Evolutionary conservation across 2,329 filamentous ascomycete genomes (phyloP), one percentile per base, ranked within the genome.

Genomic region (Sclerotinia glacialis): DNA sequence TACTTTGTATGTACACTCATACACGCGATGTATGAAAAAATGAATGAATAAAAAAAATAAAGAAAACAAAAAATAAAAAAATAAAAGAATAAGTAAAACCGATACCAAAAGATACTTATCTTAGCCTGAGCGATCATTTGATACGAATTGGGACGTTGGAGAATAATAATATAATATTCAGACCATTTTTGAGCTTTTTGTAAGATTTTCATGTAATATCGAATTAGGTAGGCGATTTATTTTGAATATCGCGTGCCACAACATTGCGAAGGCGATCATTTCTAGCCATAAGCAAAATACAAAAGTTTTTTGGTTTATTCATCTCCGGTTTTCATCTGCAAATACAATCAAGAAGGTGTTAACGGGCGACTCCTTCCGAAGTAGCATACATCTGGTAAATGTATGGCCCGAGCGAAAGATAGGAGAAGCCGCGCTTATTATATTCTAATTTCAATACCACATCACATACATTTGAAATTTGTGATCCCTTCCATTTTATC

Each of bases 371-470:
- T 26, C 21, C 44, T 65, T 52, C 63, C 63, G 54, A 52, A 50
- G 49, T 60, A 42, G 42, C 18, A 42, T 37, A 50, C 18, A 42
- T 37, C 53, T 28, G 59, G 31, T 62, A 47, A 47, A 59, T 59
- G 40, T 28, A 28, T 34, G 53, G 40, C 53, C 37, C 23, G 42
- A 42, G 16, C 31, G 26, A 59, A 31, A 49, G 42, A 47, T 47
- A 11, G 50, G 42, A 42, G 58, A 63, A 63, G 58, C 47, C 58
- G 64, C 64, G 58, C 64, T 63, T 63, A 54, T 37, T 62, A 28
- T 28, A n/a, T 42, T 40, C 37, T 14, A 40, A 40, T 40, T 47
- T 47, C 56, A 62, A 62, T 66, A 34, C 37, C 42, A 62, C 28
- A 52, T 37, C 42, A 66, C 40, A 52, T 60, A 18, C 23, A 11